phyloP scores from a whole-genome alignment of 2,329 filamentous ascomycete genomes.

The Clarireedia monteithiana region DNA sequence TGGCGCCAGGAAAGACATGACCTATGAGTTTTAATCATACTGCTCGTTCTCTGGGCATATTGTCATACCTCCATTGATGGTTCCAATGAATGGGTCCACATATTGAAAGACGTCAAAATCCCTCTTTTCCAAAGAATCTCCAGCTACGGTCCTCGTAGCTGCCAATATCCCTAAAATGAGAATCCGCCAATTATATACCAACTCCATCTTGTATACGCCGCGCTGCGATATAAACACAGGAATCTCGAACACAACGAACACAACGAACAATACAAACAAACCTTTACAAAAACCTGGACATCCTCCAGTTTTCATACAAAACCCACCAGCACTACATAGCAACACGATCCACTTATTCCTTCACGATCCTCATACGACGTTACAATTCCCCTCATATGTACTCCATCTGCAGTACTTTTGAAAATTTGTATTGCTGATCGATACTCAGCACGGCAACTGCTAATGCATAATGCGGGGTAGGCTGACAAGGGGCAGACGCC shows the following conservation, averaged over 20 bases:
- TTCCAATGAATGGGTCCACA: conserved; percentile 47
- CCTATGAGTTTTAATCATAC: conserved; percentile 9
- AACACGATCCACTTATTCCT: neutral
- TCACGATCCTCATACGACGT: conserved; percentile 1
- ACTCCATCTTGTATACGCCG: neutral
- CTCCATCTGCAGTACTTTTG: neutral
- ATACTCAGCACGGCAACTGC: neutral
- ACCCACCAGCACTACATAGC: neutral
- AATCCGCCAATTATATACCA: neutral
- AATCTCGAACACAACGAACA: too few species aligned
- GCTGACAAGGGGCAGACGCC: neutral
- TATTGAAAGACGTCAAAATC: conserved; percentile 33
- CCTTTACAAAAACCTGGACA: neutral
- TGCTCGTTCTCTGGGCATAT: neutral
- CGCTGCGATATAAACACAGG: too few species aligned
- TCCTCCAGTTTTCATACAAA: neutral
- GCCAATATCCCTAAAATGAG: neutral
- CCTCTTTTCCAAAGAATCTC: neutral
- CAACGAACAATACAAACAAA: neutral
- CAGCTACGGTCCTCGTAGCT: neutral
- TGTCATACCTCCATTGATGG: conserved; percentile 39
- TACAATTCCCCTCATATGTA: conserved; percentile 2
- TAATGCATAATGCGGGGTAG: conserved; percentile 2
- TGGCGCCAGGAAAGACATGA: conserved; percentile 49
- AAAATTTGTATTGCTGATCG: neutral